Evolutionary conservation across 441 rosid genomes (phyloP).

Genomic region (Arabidopsis hybrid): DNA sequence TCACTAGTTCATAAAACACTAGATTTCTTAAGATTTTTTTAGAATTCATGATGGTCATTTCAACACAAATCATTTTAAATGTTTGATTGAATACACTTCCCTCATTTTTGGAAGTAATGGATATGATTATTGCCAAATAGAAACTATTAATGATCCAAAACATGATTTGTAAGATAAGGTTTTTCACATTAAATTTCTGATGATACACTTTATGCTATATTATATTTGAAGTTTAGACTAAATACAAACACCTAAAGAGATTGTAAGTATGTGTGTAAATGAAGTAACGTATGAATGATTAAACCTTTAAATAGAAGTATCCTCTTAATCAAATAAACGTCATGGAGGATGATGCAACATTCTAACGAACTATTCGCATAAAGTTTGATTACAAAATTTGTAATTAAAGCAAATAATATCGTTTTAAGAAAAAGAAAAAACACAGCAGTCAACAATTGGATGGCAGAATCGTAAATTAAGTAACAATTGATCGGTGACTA

Average conservation of each 20-base stretch:
- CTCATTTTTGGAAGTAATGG: not conserved
- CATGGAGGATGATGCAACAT: not conserved
- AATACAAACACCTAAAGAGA: not conserved
- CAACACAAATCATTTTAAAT: not conserved
- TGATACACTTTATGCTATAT: not conserved
- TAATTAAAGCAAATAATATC: not conserved
- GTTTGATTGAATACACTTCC: not conserved
- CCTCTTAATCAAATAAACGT: not conserved
- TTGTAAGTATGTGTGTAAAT: not conserved
- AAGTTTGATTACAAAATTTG: not conserved
- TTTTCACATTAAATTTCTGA: not conserved
- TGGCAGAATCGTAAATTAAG: constrained; percentile 36
- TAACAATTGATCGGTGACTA: constrained; percentile 16
- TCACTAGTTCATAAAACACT: not conserved
- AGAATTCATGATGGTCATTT: not conserved
- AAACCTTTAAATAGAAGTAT: not conserved
- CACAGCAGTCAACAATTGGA: constrained; percentile 2
- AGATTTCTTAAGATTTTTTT: not conserved
- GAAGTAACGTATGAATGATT: not conserved
- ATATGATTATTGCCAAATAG: not conserved
- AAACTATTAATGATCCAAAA: not conserved
- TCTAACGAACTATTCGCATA: not conserved
- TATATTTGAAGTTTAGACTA: not conserved
- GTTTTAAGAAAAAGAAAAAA: not conserved
- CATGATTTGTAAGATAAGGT: not conserved